Percentiles rank a stretch among this genome's conserved stretches.
Evolutionary conservation across 108 stramenopile species (phyloP).

Genomic region (Seminavis robusta): DNA sequence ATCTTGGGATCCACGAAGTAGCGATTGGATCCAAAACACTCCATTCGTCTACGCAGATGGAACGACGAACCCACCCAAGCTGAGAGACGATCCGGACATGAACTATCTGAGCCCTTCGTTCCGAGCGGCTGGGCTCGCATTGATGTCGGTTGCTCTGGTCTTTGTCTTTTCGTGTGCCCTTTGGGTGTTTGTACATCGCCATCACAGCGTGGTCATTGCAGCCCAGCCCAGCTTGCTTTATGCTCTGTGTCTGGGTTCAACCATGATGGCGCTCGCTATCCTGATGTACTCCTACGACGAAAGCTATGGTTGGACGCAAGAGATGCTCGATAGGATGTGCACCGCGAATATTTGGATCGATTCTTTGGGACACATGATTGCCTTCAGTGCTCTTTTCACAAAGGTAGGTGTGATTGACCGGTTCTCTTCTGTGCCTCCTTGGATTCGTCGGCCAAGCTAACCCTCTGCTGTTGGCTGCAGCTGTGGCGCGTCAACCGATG

Average conservation of each 20-base stretch:
- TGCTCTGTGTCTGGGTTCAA: slow-evolving; percentile 15
- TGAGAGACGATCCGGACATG: no score
- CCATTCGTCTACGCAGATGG: slow-evolving; percentile 1
- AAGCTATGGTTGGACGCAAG: slow-evolving; percentile 9
- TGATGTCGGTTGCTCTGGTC: not conserved
- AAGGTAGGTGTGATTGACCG: no score
- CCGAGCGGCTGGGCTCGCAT: not conserved
- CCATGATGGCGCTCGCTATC: not conserved
- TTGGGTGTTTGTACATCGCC: not conserved
- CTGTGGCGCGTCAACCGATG: no score
- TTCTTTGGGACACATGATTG: slow-evolving; percentile 36
- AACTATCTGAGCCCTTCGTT: slow-evolving; percentile 5
- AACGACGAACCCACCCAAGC: not conserved
- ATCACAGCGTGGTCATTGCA: slow-evolving; percentile 1
- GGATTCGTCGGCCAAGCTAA: no score
- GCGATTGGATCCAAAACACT: not conserved
- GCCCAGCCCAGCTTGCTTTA: slow-evolving; percentile 42
- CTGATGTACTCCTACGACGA: not conserved
- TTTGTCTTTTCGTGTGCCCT: not conserved
- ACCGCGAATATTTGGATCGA: slow-evolving; percentile 37
- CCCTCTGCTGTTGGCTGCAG: no score
- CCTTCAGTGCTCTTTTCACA: slow-evolving; percentile 45
- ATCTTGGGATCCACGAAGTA: no score
- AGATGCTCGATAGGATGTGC: slow-evolving; percentile 16
- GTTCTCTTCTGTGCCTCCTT: no score